Conservation (phyloP, 208 protist species). For the Tritrichomonas foetus region DNA sequence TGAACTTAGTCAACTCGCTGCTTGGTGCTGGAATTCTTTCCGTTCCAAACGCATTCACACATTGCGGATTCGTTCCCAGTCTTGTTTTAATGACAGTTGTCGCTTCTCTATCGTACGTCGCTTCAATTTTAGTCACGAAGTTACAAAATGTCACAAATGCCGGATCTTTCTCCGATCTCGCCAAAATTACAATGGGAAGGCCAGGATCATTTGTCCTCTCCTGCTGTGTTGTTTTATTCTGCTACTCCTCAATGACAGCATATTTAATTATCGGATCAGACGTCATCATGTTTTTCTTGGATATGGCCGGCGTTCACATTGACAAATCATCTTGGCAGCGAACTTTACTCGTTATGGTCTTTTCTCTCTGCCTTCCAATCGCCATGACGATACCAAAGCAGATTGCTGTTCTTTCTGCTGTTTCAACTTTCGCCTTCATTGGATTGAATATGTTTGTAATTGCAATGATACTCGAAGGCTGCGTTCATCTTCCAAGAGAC, state of each 20-base stretch:
- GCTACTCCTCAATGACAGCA: not conserved
- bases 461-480: not conserved
- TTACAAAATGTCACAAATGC: not conserved
- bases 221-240: not conserved
- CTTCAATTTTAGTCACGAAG: not conserved
- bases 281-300: not conserved
- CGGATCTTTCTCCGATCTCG: not conserved
- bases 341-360: not conserved
- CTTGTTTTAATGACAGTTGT: not conserved
- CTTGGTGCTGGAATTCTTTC: slow-evolving; percentile 22
- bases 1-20: not conserved
- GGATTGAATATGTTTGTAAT: not conserved
- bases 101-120: not conserved
- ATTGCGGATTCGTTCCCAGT: not conserved
- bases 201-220: not conserved
- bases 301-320: too few relatives aligned
- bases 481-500: not conserved
- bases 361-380: not conserved
- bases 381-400: not conserved
- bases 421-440: not conserved
- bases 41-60: not conserved
- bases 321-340: not conserved
- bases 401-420: not conserved
- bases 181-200: not conserved
- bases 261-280: slow-evolving; percentile 17